Conservation (phyloP, 1,284 basidiomycete genomes). For the Trichosporon sp. region DNA sequence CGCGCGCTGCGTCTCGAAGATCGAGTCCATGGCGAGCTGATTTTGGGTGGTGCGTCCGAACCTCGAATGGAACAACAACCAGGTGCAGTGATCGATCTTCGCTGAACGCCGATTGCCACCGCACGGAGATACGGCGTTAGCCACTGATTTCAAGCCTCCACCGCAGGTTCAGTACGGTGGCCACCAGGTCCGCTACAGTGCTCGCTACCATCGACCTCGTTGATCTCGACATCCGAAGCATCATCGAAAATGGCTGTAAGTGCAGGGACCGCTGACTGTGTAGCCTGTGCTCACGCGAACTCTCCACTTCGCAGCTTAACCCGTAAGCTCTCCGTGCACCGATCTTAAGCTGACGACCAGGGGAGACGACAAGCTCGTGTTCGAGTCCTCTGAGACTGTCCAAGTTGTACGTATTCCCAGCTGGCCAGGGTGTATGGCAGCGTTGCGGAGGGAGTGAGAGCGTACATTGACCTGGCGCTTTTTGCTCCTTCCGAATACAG, state of each 20-base stretch:
- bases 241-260: slow-evolving; percentile 61
- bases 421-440: slow-evolving; percentile 25
- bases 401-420: slow-evolving; percentile 56
- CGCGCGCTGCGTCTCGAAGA: slow-evolving; percentile 86
- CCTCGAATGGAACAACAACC: background rate
- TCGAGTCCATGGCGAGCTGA: slow-evolving; percentile 67
- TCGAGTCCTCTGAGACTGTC: slow-evolving; percentile 95
- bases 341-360: slow-evolving; percentile 22
- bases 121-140: slow-evolving; percentile 10
- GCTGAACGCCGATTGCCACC: slow-evolving; percentile 11
- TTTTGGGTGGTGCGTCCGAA: background rate
- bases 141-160: slow-evolving; percentile 17
- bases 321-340: slow-evolving; percentile 27
- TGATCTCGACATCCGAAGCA: slow-evolving; percentile 5
- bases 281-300: slow-evolving; percentile 18
- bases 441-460: slow-evolving; percentile 46
- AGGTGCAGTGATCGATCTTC: background rate
- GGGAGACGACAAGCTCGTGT: slow-evolving; percentile 73
- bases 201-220: slow-evolving; percentile 7
- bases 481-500: slow-evolving; percentile 49
- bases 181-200: background rate
- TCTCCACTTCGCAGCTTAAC: slow-evolving; percentile 38
- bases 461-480: slow-evolving; percentile 45
- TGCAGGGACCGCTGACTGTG: slow-evolving; percentile 46
- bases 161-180: background rate